Conservation (phyloP, 2,329 filamentous ascomycete genomes). For the Cladosporium sp. region DNA sequence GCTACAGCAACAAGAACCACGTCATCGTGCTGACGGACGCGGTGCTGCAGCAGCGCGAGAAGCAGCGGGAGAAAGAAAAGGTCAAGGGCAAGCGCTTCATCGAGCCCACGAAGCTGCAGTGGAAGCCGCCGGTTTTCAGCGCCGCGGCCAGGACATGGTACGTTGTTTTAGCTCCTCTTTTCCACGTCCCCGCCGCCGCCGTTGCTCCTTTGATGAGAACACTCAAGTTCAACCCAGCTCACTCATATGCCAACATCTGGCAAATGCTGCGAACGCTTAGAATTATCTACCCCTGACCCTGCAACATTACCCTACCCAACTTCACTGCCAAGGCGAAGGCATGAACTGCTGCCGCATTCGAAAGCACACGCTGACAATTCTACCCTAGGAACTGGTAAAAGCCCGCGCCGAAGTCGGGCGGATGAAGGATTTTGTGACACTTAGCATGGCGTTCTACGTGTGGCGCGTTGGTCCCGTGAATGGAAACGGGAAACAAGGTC, state of each 20-base stretch:
- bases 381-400: not conserved
- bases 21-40: conserved; percentile 88
- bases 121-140: conserved; percentile 94
- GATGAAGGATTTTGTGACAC: too few species aligned
- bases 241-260: not conserved
- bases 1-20: conserved; percentile 94
- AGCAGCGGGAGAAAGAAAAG: conserved; percentile 67
- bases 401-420: too few species aligned
- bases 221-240: not conserved
- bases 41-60: conserved; percentile 61
- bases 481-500: too few species aligned
- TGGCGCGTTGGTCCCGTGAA: too few species aligned
- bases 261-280: not conserved
- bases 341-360: too few species aligned
- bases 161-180: not conserved
- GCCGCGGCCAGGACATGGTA: conserved; percentile 81
- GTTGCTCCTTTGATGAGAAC: not conserved
- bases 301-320: too few species aligned
- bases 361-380: not conserved
- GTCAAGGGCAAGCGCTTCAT: conserved; percentile 70
- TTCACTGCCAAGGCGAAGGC: too few species aligned
- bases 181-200: not conserved
- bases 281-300: not conserved
- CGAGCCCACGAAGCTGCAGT: conserved; percentile 72
- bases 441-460: too few species aligned